Conservation (phyloP, 345 rosid genomes). For the Populus pruinosa region DNA sequence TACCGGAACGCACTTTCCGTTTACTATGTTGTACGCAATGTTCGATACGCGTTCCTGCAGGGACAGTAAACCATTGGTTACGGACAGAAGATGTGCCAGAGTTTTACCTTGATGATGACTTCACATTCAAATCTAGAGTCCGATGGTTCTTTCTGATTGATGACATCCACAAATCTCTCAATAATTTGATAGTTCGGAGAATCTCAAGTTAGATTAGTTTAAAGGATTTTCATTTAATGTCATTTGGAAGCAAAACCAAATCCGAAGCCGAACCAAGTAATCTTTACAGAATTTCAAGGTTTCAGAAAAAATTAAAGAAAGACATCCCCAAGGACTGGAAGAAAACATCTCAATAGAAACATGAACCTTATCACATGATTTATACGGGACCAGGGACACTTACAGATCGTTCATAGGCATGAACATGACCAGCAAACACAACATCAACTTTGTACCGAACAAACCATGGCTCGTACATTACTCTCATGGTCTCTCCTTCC, state of each 20-base stretch:
- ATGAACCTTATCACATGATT: neutral
- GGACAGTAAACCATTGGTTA: neutral
- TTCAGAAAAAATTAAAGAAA: neutral
- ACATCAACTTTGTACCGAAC: slow-evolving; percentile 76
- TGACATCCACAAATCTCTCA: neutral
- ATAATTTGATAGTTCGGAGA: neutral
- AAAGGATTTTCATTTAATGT: neutral
- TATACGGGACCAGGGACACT: slow-evolving; percentile 24
- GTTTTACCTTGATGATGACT: neutral
- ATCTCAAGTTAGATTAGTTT: neutral
- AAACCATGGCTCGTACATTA: slow-evolving; percentile 79
- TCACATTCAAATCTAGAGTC: neutral
- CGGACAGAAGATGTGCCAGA: neutral
- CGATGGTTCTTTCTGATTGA: neutral
- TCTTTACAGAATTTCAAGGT: neutral
- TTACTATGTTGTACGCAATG: slow-evolving; percentile 59
- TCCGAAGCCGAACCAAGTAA: neutral
- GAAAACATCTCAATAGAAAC: neutral
- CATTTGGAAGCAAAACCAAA: neutral
- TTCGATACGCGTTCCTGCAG: slow-evolving; percentile 82
- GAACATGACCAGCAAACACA: slow-evolving; percentile 89
- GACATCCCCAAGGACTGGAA: neutral
- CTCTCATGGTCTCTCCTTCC: slow-evolving; percentile 98
- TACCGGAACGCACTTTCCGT: slow-evolving; percentile 55
- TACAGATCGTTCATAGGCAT: slow-evolving; percentile 92